Base-by-base conservation (phyloP, 805 yeast species). In the Ogataea nitratoaversa region DNA sequence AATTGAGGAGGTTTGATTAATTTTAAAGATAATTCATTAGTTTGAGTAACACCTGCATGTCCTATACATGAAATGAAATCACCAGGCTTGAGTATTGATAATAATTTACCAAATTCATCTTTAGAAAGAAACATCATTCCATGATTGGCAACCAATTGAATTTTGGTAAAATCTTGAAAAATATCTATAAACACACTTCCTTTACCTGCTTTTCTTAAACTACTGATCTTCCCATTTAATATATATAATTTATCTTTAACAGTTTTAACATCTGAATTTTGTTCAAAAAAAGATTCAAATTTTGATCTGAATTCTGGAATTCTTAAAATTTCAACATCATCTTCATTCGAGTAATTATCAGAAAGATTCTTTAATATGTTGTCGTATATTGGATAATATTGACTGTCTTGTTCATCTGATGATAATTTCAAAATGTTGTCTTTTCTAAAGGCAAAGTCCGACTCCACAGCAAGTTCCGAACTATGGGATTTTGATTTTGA, bases 21-120 rank as follows among this genome's bases (percentile, higher is more conserved):
- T 46, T 84, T 78, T 37, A 91, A 54, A 1, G 96, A 82, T 7
- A 89, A 63, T 48, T 90, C 95, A 0, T 91, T 93, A 3, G 78
- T 77, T 40, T 81, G 78, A 0, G 97, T 86, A 3, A 74, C 58
- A 19, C 91, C 86, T 0, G 96, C 89, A 19, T 50, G 56, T 0
- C 99, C 99, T 3, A 62, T 52, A 19, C 82, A 77, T 7, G 76
- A 63, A 3, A 91, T 64, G 32, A 72, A 74, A 54, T 91, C 99
- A 0, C 96, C 96, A 18, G 74, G 73, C 35, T 82, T 69, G 30
- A 88, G 62, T 23, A 63, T 56, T 4, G 57, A 57, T 49, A 73
- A 78, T 1, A 44, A 19, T 1, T 40, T 46, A 4, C 55, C 53
- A 46, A 79, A 80, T 30, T 68, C 70, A 0, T 67, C 73, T 18